phyloP scores from a whole-genome alignment of 179 eudicot genomes.

The Beta lomatogona region DNA sequence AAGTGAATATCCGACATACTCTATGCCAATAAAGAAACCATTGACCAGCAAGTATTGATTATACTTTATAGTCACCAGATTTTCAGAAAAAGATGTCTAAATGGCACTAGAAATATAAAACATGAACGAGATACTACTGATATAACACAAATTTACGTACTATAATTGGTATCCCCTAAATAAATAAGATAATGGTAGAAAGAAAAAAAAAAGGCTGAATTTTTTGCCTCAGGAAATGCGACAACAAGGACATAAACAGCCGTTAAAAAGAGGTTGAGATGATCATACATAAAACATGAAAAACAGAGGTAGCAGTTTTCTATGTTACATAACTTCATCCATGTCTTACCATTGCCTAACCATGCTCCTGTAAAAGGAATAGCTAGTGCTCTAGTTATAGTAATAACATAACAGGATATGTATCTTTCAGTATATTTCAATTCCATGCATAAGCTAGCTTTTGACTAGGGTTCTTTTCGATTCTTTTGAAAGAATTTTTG shows the following conservation, averaged over 20 bases:
- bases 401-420: background rate
- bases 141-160: too few relatives aligned
- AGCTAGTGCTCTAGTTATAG: background rate
- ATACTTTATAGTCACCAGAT: background rate
- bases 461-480: too few relatives aligned
- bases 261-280: slow-evolving; percentile 21
- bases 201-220: background rate
- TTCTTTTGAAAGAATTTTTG: background rate
- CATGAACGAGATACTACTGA: background rate
- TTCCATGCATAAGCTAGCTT: too few relatives aligned
- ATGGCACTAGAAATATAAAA: too few relatives aligned
- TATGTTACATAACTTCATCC: background rate
- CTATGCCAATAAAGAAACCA: slow-evolving; percentile 10
- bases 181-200: too few relatives aligned
- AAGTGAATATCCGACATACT: background rate
- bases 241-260: slow-evolving; percentile 28
- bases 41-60: slow-evolving; percentile 9
- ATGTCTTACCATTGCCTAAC: slow-evolving; percentile 2
- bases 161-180: too few relatives aligned
- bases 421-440: too few relatives aligned
- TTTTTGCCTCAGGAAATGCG: slow-evolving; percentile 6
- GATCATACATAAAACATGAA: slow-evolving; percentile 12
- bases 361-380: background rate
- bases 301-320: background rate
- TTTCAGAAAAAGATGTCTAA: background rate